A percentile compares a stretch with the other conserved stretches of the same genome.
These are phyloP conservation scores for Mortierella claussenii DNA, from an alignment of 192 early-diverging fungal genomes.

Conservation along the genomic window DNA sequence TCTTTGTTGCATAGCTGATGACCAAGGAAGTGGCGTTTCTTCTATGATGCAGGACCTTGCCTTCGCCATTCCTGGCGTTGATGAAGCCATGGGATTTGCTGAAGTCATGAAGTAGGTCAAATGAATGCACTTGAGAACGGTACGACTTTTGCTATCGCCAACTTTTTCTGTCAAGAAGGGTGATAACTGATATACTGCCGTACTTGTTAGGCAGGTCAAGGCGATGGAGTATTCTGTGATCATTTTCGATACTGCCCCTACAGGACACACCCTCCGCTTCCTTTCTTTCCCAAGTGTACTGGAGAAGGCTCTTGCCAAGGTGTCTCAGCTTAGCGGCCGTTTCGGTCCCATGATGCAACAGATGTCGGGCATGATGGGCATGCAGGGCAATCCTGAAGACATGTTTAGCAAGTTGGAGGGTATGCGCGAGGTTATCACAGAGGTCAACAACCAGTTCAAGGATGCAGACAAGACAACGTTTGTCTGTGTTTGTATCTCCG, in stretches of 20 bases:
- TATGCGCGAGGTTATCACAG: constrained; percentile 96
- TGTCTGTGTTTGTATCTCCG: constrained; percentile 98
- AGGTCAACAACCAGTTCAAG: constrained; percentile 99
- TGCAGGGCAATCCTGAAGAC: constrained; percentile 89
- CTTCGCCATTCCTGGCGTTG: constrained; percentile 99
- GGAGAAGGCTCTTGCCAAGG: constrained; percentile 97
- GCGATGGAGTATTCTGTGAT: constrained; percentile 99
- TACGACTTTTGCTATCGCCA: neutral
- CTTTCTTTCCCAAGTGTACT: constrained; percentile 97
- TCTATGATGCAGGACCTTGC: constrained; percentile 97
- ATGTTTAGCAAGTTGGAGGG: constrained; percentile 95
- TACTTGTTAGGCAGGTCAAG: constrained; percentile 82
- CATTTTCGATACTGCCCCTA: constrained; percentile 99
- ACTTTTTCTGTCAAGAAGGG: neutral
- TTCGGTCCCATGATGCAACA: constrained; percentile 98
- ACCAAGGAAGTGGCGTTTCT: constrained; percentile 77
- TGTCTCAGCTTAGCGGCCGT: constrained; percentile 89
- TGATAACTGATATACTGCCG: too few species aligned
- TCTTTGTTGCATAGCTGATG: constrained; percentile 70
- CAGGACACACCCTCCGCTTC: constrained; percentile 99
- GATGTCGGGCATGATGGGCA: constrained; percentile 93
- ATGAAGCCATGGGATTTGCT: constrained; percentile 99
- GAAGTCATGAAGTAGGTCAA: constrained; percentile 96
- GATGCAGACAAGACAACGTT: constrained; percentile 99
- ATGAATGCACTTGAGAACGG: neutral